Evolutionary conservation across 805 yeast species (phyloP), one percentile per base, ranked within the genome.

Genomic region (Kockiozyma suomiensis): DNA sequence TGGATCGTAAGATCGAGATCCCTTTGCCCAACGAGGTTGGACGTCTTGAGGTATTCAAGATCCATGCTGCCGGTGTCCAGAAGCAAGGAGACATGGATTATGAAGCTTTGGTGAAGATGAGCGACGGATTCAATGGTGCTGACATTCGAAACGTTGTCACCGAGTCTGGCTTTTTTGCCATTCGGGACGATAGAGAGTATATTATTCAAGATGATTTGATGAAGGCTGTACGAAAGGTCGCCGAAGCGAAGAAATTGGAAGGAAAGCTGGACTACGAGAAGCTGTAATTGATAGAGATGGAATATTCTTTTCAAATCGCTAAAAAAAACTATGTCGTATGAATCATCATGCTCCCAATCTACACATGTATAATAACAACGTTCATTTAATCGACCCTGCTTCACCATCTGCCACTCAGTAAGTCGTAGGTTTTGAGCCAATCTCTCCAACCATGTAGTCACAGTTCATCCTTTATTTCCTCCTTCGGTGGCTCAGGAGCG

Each of bases 51-150:
- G 86, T 93, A 68, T 90, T 91, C 79, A 94, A 93, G 77, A 94
- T 93, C 72, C 98, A 93, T 75, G 85, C 96, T 0, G 75, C 90
- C 19, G 84, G 86, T 59, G 94, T 93, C 45, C 82, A 87, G 61
- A 93, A 93, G 73, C 87, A 85, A 65, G 99, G 99, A 65, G 98
- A 94, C 68, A 88, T 94, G 74, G 99, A 94, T 78, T 91, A 90
- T 70, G 98, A 94, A 37, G 68, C 68, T 2, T 88, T 90, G 37
- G 98, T 93, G 41, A 94, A 94, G 78, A 94, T 94, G 98, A 88
- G 96, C 75, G 99, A 93, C 76, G 98, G 98, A 1, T 94, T 94
- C 78, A 93, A 93, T 76, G 99, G 99, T 79, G 98, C 98, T 4
- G 99, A 93, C 81, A 87, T 93, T 69, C 85, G 99, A 75, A 93